phyloP scores from a whole-genome alignment of 75 land plant species.

The Isoetes taiwanensis region DNA sequence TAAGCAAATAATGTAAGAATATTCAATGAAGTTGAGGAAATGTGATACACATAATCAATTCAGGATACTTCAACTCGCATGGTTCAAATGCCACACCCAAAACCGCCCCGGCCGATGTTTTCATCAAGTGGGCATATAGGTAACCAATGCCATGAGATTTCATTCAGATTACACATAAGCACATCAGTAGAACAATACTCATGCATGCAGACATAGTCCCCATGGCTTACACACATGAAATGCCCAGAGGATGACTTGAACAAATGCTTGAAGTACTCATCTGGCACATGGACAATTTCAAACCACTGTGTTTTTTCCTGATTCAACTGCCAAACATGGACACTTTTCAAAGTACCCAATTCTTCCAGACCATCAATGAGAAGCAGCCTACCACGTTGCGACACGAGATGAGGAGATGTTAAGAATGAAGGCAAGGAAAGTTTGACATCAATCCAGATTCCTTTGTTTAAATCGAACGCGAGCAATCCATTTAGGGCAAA shows the following conservation, averaged over 20 bases:
- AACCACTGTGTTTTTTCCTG: constrained; percentile 20
- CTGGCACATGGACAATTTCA: constrained; percentile 30
- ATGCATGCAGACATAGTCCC: constrained; percentile 3
- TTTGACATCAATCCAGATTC: constrained; percentile 20
- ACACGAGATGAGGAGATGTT: constrained; percentile 27
- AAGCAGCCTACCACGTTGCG: constrained; percentile 24
- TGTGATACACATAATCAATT: no score
- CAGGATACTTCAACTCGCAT: no score
- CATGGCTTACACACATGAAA: constrained; percentile 1
- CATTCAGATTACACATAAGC: neutral
- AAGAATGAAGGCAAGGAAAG: constrained; percentile 21
- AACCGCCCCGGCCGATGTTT: neutral
- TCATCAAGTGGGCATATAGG: neutral
- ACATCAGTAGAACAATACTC: neutral
- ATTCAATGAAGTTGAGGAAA: no score
- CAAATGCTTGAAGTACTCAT: constrained; percentile 22
- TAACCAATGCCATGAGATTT: neutral
- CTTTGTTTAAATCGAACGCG: constrained; percentile 24
- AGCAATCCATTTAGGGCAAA: constrained; percentile 26
- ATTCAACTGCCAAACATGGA: constrained; percentile 35
- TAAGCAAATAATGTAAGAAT: no score
- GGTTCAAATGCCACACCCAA: constrained; percentile 2
- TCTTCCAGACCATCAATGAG: constrained; percentile 40
- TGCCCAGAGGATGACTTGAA: constrained; percentile 9
- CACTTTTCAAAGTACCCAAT: constrained; percentile 19